Evolutionary conservation across 192 early-diverging fungal genomes (phyloP).

Genomic region (Pecoramyces ruminantium): DNA sequence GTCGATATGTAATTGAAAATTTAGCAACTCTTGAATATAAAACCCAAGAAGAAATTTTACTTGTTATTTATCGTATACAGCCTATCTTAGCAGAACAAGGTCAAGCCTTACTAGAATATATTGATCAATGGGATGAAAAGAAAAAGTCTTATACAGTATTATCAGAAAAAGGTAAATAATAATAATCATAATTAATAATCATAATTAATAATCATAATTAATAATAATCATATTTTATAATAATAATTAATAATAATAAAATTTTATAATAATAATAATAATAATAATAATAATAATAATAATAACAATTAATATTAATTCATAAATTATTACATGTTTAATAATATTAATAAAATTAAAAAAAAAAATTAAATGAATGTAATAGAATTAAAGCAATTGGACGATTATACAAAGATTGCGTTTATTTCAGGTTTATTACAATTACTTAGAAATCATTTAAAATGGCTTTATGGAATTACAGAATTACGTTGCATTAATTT

Average conservation of each 20-base stretch:
- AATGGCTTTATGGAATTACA: not conserved
- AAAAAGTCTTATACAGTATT: not conserved
- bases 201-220: too few relatives aligned
- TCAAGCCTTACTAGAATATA: not conserved
- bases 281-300: too few relatives aligned
- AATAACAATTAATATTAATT: too few relatives aligned
- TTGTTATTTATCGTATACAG: conserved; percentile 32
- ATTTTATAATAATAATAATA: too few relatives aligned
- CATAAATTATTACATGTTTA: too few relatives aligned
- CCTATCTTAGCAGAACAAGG: not conserved
- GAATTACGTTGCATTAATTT: not conserved
- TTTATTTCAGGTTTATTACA: not conserved
- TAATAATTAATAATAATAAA: too few relatives aligned
- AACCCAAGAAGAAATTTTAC: conserved; percentile 62
- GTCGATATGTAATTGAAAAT: conserved; percentile 68
- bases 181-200: too few relatives aligned
- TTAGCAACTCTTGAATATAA: conserved; percentile 63
- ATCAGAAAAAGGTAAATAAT: not conserved
- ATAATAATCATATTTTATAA: too few relatives aligned
- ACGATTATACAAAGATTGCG: not conserved
- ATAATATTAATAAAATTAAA: too few relatives aligned
- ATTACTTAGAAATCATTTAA: not conserved
- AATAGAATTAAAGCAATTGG: not conserved
- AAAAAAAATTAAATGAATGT: too few relatives aligned
- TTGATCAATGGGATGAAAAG: not conserved